Evolutionary conservation across 192 early-diverging fungal genomes (phyloP), one percentile per base, ranked within the genome.

Genomic region (Backusella australiensis): DNA sequence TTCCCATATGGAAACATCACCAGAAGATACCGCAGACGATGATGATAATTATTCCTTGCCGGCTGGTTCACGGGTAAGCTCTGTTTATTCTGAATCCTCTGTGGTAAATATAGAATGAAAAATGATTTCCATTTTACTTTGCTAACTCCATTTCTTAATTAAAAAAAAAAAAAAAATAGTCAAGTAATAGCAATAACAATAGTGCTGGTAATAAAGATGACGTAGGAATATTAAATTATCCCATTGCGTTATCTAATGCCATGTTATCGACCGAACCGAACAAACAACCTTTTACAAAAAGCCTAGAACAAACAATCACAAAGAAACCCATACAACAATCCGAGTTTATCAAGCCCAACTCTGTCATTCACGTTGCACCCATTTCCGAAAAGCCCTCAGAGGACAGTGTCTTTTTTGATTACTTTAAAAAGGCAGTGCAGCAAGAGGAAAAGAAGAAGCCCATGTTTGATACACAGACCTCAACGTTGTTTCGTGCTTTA

Each of bases 261-360:
- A 63, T 63, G 2, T 26, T 63, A 63, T 63, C 56, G 12, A 29
- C 56, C 56, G 56, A 63, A 15, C 56, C 56, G 56, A 63, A 63
- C 56, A 63, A 63, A 63, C 56, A 63, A 29, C 56, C 56, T 63
- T 63, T 63, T 63, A 63, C 26, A 63, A 63, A 63, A 26, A 63
- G 56, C 26, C 23, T 63, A 63, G 56, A 63, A 63, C 56, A 63
- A 63, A 56, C 8, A 8, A 29, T 11, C 3, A 32, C 32, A 32
- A 63, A 29, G 23, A 63, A 63, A 5, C 21, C 53, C 9, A 8
- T 29, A 26, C 56, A 63, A 11, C 56, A 23, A 29, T 29, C 56
- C 12, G 56, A 63, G 23, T 63, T 63, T 63, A 63, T 63, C 56
- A 63, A 63, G 12, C 56, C 56, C 1, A 63, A 63, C 12, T 63